Evolutionary conservation across 208 protist species (phyloP), one percentile per base, ranked within the genome.

Genomic region (Naegleria fowleri): DNA sequence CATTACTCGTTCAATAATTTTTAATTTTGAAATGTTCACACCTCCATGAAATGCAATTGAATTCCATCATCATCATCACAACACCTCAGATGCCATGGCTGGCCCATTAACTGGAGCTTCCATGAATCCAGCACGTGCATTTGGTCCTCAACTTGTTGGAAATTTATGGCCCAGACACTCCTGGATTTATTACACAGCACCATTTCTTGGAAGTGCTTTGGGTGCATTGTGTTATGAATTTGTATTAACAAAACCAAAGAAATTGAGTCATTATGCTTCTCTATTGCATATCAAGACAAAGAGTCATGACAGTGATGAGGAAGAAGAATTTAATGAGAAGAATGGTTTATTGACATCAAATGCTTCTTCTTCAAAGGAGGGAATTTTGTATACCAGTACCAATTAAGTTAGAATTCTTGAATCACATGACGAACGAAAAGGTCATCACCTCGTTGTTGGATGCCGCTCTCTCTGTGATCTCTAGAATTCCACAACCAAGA

Each of bases 141-240:
- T 90, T 86, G 55, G 55, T 67, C 48, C 88, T 36, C 11, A 84
- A 33, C 4, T 90, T 15, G 5, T 90, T 15, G 13, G 11, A 33
- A 22, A 13, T 33, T 6, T 13, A 58, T 90, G 41, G 41, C 7
- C 15, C 22, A 58, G 0, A 16, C 19, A 90, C 39, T 86, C 41
- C 6, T 90, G 88, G 88, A 86, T 90, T 38, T 90, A 90, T 58
- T 90, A 59, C 75, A 90, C 48, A 36, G 55, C 55, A 67, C 88
- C 88, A n/a, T 13, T 90, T 76, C 6, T 90, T 55, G 88, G 88
- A 22, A 9, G 25, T 39, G 39, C 52, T 9, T 6, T 90, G 51
- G 88, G 41, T 39, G 52, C 43, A 39, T 33, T 59, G 5, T 6
- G n/a, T n/a, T 90, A 59, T 36, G 79, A 90, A 86, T 84, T 90